Percentiles rank a stretch among this genome's conserved stretches.
Conservation (phyloP, 495 filamentous ascomycete species). For the Tuber melanosporum region DNA sequence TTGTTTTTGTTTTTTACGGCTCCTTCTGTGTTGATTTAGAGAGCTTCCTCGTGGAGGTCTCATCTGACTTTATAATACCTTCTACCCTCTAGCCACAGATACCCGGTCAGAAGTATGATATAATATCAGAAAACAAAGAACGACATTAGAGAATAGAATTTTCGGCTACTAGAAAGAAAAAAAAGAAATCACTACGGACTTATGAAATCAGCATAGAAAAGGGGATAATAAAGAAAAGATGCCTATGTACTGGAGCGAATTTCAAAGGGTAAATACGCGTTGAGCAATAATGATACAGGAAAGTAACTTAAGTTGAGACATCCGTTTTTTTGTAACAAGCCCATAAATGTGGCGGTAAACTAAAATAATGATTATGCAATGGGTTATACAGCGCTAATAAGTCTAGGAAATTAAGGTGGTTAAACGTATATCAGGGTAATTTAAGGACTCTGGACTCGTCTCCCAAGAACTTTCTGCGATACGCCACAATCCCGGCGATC, state of each 20-base stretch:
- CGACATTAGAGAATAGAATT: background rate
- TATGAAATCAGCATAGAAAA: background rate
- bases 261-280: background rate
- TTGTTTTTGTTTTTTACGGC: background rate
- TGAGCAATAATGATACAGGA: background rate
- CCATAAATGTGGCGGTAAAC: background rate
- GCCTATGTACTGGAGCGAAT: background rate
- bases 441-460: conserved; percentile 30
- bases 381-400: background rate
- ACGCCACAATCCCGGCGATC: conserved; percentile 72
- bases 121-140: background rate
- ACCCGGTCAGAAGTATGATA: background rate
- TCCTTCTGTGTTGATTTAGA: background rate
- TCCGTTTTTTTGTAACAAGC: background rate
- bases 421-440: conserved; percentile 14
- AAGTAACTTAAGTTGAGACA: background rate
- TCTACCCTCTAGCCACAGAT: background rate
- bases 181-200: background rate
- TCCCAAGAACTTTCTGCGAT: conserved; percentile 50
- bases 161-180: background rate
- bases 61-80: background rate
- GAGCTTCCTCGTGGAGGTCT: background rate
- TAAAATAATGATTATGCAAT: background rate
- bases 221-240: background rate
- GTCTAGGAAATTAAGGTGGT: conserved; percentile 1